phyloP scores from a whole-genome alignment of 2,329 filamentous ascomycete species.

The Pleomassaria siparia region DNA sequence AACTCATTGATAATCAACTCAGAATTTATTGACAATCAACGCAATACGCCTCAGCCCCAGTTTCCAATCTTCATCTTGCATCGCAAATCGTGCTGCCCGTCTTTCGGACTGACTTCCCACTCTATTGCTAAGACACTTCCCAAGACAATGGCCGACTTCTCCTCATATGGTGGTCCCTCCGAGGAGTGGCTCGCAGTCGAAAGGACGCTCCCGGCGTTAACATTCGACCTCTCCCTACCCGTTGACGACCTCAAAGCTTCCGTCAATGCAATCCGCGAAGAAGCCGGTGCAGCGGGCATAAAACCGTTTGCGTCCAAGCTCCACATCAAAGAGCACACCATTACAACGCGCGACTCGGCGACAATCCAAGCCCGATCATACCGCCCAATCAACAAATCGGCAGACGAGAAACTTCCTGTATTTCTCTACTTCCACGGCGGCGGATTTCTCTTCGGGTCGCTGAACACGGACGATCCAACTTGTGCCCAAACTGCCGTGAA shows the following conservation, averaged over 20 bases:
- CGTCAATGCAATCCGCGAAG: conserved; percentile 27
- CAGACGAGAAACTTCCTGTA: conserved; percentile 48
- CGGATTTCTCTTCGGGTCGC: conserved; percentile 58
- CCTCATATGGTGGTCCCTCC: conserved; percentile 32
- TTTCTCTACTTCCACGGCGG: conserved; percentile 56
- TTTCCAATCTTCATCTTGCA: background rate
- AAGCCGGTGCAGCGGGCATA: conserved; percentile 21
- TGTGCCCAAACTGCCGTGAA: conserved; percentile 53
- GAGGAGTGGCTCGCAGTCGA: conserved; percentile 38
- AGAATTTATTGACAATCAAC: too few species aligned
- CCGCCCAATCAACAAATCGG: conserved; percentile 39
- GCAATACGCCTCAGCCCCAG: background rate
- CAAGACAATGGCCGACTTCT: conserved; percentile 22
- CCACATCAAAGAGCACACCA: conserved; percentile 22
- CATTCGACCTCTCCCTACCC: conserved; percentile 25
- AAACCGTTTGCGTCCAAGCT: conserved; percentile 25
- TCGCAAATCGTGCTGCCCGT: background rate
- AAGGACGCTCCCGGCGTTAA: conserved; percentile 25
- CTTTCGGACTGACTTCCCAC: background rate
- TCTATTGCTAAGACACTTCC: background rate
- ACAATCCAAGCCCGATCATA: conserved; percentile 52
- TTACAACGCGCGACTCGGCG: conserved; percentile 50
- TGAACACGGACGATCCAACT: conserved; percentile 55
- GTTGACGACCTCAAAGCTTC: conserved; percentile 11
- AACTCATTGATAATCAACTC: too few species aligned